phyloP scores from a whole-genome alignment of 2,329 filamentous ascomycete genomes.

The Furcasterigmium sp. region DNA sequence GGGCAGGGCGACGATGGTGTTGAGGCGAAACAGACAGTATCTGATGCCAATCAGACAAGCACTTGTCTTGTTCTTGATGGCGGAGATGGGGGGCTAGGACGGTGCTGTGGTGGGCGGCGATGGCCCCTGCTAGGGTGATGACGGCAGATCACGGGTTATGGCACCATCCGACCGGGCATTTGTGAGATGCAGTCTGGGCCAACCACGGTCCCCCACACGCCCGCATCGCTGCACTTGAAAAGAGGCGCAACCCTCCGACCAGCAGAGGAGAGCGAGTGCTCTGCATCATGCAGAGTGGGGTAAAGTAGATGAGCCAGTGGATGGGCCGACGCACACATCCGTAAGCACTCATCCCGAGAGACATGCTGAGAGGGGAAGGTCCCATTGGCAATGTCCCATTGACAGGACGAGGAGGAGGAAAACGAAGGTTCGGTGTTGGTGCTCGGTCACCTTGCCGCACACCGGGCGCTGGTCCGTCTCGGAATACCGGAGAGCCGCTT shows the following conservation, averaged over 20 bases:
- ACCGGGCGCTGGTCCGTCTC: too few relatives aligned
- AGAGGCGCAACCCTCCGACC: neutral
- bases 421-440: neutral
- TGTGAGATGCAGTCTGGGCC: conserved; percentile 28
- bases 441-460: neutral
- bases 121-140: conserved; percentile 14
- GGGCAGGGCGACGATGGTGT: neutral
- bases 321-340: neutral
- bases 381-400: neutral
- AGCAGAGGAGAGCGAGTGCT: neutral
- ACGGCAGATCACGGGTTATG: conserved; percentile 53
- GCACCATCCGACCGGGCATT: conserved; percentile 48
- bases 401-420: neutral
- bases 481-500: neutral
- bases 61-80: conserved; percentile 1
- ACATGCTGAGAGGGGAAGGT: neutral
- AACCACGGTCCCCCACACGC: conserved; percentile 1
- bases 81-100: neutral
- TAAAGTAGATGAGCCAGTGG: neutral
- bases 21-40: neutral
- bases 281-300: neutral
- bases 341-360: neutral
- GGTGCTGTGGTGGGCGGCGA: neutral
- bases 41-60: conserved; percentile 3
- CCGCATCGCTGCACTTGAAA: neutral